Conservation (phyloP, 306 rosid species). For the Argentina anserina region DNA sequence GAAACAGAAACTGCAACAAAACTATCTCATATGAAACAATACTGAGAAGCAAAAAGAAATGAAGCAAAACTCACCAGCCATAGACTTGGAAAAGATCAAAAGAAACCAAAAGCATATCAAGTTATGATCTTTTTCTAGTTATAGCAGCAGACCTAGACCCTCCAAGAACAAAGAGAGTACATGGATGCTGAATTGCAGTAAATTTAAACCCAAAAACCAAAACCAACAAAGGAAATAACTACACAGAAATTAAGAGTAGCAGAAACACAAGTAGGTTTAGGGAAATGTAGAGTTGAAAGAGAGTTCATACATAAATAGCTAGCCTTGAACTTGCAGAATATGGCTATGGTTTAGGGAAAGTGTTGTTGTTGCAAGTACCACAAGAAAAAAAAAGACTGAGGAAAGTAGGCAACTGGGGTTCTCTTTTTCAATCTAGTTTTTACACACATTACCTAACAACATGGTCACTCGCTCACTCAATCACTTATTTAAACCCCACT, state of each 20-base stretch:
- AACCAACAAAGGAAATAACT: background rate
- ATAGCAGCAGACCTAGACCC: background rate
- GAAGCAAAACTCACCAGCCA: conserved; percentile 9
- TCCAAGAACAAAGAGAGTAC: background rate
- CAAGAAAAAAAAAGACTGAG: conserved; percentile 26
- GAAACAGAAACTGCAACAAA: conserved; percentile 2
- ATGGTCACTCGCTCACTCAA: background rate
- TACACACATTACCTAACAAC: conserved; percentile 5
- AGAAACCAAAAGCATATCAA: background rate
- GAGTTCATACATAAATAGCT: conserved; percentile 38
- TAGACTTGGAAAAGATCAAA: background rate
- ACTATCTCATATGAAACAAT: conserved; percentile 1
- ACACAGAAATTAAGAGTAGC: background rate
- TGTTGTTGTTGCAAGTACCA: conserved; percentile 19
- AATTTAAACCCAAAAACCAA: background rate
- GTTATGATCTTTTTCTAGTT: conserved; percentile 3
- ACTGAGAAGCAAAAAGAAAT: background rate
- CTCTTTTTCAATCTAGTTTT: conserved; percentile 19
- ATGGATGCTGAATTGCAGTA: background rate
- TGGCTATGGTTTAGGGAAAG: conserved; percentile 16
- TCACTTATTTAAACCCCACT: background rate
- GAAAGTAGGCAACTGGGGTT: conserved; percentile 21
- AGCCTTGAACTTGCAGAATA: conserved; percentile 28
- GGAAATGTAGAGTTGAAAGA: conserved; percentile 25
- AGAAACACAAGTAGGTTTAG: background rate